Percentiles rank a stretch among this genome's conserved stretches.
Conservation (phyloP, 2,329 filamentous ascomycete genomes). For the Elsinoe arachidis region DNA sequence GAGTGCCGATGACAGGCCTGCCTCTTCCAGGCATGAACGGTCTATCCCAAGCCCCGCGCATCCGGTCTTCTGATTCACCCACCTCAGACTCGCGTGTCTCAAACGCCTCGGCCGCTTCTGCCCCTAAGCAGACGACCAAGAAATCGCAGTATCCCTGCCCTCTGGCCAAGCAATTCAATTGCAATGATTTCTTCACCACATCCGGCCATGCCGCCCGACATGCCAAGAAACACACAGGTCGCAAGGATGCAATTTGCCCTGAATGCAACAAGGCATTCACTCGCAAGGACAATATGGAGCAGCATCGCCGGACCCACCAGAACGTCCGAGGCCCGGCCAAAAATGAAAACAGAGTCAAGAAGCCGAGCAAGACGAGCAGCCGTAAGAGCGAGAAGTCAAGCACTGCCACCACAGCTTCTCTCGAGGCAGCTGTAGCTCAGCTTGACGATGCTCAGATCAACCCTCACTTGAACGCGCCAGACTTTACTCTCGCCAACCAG, state of each 20-base stretch:
- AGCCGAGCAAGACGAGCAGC: constrained; percentile 29
- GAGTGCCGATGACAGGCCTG: constrained; percentile 15
- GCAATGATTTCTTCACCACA: constrained; percentile 73
- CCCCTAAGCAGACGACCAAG: constrained; percentile 36
- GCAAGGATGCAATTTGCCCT: constrained; percentile 63
- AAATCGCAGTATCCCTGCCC: constrained; percentile 68
- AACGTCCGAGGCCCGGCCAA: constrained; percentile 38
- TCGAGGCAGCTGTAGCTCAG: constrained; percentile 29
- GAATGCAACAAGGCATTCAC: constrained; percentile 75
- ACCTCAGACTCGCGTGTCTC: constrained; percentile 38
- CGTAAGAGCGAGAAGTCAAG: constrained; percentile 22
- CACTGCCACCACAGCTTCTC: constrained; percentile 23
- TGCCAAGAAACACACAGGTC: constrained; percentile 74
- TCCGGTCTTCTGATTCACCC: constrained; percentile 39
- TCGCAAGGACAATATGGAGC: constrained; percentile 80
- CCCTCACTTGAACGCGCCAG: constrained; percentile 15
- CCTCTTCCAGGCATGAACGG: constrained; percentile 21
- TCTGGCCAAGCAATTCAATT: constrained; percentile 60
- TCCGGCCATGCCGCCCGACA: constrained; percentile 79
- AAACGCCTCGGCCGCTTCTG: constrained; percentile 37
- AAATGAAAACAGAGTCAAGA: constrained; percentile 38
- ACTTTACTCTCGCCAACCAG: constrained; percentile 17
- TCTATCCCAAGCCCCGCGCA: constrained; percentile 3
- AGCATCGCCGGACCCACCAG: constrained; percentile 69
- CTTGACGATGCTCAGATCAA: constrained; percentile 22